Evolutionary conservation across 164 flowering plant species (phyloP).

Genomic region (Macadamia integrifolia): DNA sequence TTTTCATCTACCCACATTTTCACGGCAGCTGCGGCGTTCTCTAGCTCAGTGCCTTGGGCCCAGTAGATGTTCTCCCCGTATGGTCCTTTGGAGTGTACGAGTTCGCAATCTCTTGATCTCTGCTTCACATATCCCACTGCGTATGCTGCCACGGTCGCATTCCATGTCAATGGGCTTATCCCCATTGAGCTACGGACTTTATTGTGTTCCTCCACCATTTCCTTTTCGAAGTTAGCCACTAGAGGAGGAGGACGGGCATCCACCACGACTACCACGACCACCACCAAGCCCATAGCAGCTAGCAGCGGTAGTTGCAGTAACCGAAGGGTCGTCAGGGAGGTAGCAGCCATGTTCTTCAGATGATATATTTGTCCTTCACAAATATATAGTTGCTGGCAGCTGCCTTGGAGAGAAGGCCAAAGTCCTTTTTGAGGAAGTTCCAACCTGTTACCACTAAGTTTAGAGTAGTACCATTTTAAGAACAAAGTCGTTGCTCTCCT

Average conservation of each 20-base stretch:
- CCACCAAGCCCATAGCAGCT: background rate
- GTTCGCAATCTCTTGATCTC: constrained; percentile 10
- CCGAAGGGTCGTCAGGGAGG: too few species aligned
- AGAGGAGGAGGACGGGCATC: background rate
- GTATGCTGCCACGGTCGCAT: constrained; percentile 7
- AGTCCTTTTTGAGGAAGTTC: too few species aligned
- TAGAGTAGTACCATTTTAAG: too few species aligned
- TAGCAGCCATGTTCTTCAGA: too few species aligned
- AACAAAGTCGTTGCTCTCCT: too few species aligned
- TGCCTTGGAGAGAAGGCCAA: too few species aligned
- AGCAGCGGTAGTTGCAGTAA: too few species aligned
- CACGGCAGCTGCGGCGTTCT: constrained; percentile 4
- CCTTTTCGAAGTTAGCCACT: constrained; percentile 9
- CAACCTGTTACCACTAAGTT: too few species aligned
- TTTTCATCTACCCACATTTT: constrained; percentile 14
- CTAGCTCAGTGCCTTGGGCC: constrained; percentile 8
- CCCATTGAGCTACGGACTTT: constrained; percentile 14
- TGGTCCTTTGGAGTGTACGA: constrained; percentile 20
- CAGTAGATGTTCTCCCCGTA: constrained; percentile 24
- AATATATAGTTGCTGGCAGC: too few species aligned
- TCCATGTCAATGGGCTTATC: constrained; percentile 19
- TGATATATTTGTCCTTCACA: too few species aligned
- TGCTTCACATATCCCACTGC: constrained; percentile 9
- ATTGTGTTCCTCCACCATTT: constrained; percentile 15
- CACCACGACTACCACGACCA: too few species aligned